Base-by-base conservation (phyloP, 805 yeast species). In the Gaillardinia entomophila region DNA sequence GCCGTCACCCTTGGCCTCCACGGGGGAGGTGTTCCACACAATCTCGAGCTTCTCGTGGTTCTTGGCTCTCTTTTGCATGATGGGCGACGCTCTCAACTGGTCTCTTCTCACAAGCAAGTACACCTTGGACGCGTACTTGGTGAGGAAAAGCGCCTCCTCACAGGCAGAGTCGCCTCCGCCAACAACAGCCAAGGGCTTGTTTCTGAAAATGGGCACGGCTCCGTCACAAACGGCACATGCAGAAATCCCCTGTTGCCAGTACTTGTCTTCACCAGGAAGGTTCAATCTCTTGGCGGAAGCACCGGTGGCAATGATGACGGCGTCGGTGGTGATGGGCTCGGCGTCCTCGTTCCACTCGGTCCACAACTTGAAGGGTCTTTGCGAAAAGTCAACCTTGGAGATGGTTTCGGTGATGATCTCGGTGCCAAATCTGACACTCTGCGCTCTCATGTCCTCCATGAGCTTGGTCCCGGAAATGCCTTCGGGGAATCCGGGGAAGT, bases 201-300 rank as follows among this genome's bases (percentile, higher is more conserved):
- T 84, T 74, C 97, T 85, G 73, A 92, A 92, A 50, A 92, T 89
- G 49, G 99, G 99, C 31, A 92, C 95, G 22, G 99, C 99, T 65
- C 99, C 99, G 60, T 92, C 99, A 69, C 99, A 92, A 41, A 92
- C 98, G 26, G 99, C 99, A 73, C 99, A 92, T 12, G 99, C 99
- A 48, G 96, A 85, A 47, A 92, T 92, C 62, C 99, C 99, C 60
- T 82, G 83, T 72, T 92, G 99, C 99, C 99, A 92, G 77, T 92
- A 92, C 23, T 75, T 74, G 46, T 92, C 97, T 70, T 92, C 98
- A 51, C 99, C 99, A 38, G 97, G 96, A 41, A 92, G 70, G 57
- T 75, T 66, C 66, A 92, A 74, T 71, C 98, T 85, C 74, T 82
- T 87, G 38, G 99, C 99, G 26, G 95, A 82, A 15, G 99, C 99